A percentile compares a stretch with the other conserved stretches of the same genome.
phyloP scores from a whole-genome alignment of 2,329 filamentous ascomycete species.

The Colletotrichum nymphaeae region DNA sequence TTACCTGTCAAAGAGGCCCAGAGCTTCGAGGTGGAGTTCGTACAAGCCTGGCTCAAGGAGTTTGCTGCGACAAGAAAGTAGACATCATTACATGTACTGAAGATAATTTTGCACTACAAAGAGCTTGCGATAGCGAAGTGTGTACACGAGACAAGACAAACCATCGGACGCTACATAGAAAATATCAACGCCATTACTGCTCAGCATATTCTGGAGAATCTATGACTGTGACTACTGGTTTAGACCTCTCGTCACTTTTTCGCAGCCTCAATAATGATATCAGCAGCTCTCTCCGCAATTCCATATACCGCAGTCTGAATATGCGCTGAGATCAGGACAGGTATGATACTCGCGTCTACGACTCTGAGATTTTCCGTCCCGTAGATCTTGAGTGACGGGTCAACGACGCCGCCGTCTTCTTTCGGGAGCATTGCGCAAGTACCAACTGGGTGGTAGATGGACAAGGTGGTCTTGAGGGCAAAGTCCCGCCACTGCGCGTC shows the following conservation, averaged over 20 bases:
- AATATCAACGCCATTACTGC: neutral
- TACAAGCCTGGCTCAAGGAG: constrained; percentile 74
- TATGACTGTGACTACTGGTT: neutral
- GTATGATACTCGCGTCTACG: constrained; percentile 61
- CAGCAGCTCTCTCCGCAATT: constrained; percentile 59
- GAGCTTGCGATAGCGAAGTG: no score
- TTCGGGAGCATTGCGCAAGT: constrained; percentile 59
- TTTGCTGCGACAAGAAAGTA: constrained; percentile 50
- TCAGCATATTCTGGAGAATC: neutral
- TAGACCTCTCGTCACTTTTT: neutral
- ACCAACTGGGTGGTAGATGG: constrained; percentile 54
- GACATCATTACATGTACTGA: no score
- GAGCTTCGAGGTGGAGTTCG: constrained; percentile 67
- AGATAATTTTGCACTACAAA: no score
- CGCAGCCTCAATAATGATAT: constrained; percentile 38
- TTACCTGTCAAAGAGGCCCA: constrained; percentile 69
- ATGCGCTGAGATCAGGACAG: constrained; percentile 57
- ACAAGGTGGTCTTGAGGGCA: constrained; percentile 32
- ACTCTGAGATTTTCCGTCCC: constrained; percentile 60
- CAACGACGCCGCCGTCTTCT: constrained; percentile 57
- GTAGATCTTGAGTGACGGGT: constrained; percentile 56
- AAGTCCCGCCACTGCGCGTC: constrained; percentile 37
- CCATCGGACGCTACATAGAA: neutral
- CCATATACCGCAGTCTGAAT: constrained; percentile 66
- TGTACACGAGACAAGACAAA: no score